phyloP scores from a whole-genome alignment of 2,329 filamentous ascomycete genomes.

The Onygenales sp. region DNA sequence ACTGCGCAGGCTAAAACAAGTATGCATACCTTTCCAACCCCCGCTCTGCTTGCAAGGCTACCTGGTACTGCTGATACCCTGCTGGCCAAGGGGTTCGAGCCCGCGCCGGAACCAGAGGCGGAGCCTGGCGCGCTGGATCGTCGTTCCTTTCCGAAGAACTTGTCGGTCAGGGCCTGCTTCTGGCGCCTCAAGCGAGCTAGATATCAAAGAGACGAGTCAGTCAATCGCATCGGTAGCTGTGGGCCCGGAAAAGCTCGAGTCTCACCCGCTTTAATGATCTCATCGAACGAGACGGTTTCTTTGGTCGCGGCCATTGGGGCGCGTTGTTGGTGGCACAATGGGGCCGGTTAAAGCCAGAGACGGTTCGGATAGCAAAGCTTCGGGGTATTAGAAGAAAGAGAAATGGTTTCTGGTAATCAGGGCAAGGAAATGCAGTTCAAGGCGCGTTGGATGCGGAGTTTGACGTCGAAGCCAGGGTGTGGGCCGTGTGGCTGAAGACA shows the following conservation, averaged over 20 bases:
- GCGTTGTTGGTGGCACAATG: no score
- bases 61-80: slow-evolving; percentile 35
- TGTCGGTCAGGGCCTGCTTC: slow-evolving; percentile 47
- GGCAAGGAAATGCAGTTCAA: no score
- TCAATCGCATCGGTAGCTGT: not conserved
- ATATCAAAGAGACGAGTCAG: slow-evolving; percentile 1
- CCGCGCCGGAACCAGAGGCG: slow-evolving; percentile 26
- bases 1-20: not conserved
- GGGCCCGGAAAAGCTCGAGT: slow-evolving; percentile 3
- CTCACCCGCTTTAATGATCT: slow-evolving; percentile 38
- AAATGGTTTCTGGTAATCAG: no score
- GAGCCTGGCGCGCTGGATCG: slow-evolving; percentile 38
- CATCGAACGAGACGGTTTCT: slow-evolving; percentile 37
- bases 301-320: slow-evolving; percentile 27
- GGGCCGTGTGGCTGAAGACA: no score
- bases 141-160: slow-evolving; percentile 48
- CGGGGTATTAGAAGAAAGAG: no score
- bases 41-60: slow-evolving; percentile 49
- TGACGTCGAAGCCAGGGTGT: no score
- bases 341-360: no score
- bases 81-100: slow-evolving; percentile 23
- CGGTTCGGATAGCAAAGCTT: no score
- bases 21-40: slow-evolving; percentile 44
- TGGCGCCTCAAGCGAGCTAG: slow-evolving; percentile 45
- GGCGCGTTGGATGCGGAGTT: no score